Evolutionary conservation across 2,329 filamentous ascomycete species (phyloP), one percentile per base, ranked within the genome.

Genomic region (Colletotrichum sp.): DNA sequence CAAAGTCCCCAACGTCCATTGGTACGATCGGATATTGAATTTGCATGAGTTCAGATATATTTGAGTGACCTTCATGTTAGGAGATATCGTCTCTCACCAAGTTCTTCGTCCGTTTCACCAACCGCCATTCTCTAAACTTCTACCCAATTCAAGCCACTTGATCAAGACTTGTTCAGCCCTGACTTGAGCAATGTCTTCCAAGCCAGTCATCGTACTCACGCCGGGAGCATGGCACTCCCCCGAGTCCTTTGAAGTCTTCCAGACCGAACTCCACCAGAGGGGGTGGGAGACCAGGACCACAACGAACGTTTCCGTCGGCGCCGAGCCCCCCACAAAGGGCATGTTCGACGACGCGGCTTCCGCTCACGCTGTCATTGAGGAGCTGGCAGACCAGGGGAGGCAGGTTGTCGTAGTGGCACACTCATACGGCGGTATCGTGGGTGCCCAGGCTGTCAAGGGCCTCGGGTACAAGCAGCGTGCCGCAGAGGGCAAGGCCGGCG

Each of bases 361-460:
- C 6, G 79, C 86, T 8, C 80, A 82, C 8, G 18, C 59, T 0
- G 74, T 77, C 0, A 34, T 86, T 28, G 61, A 78, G 18, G 65
- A 71, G 4, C 80, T 87, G 7, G 78, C 80, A 6, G 82, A 82
- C 18, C 67, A 79, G 3, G 84, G 84, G 9, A 85, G 85, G 43
- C 81, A 87, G n/a, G 82, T 88, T 8, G 78, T 88, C 0, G 81
- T 88, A 2, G 78, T 86, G 5, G 81, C 83, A 6, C 87, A 89
- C 75, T 87, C 85, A 2, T 88, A 87, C 79, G 84, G 84, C 16
- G 87, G 87, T 8, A 78, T 86, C 0, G 80, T 86, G 1, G 83
- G 82, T 5, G 81, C 82, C 26, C 83, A 84, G 48, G 86, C 84
- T 0, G 78, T 87, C 5, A 77, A 80, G 8, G 84, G 84, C 1